Evolutionary conservation across 257 asterid species (phyloP), one percentile per base, ranked within the genome.

Genomic region (Lycium barbarum): DNA sequence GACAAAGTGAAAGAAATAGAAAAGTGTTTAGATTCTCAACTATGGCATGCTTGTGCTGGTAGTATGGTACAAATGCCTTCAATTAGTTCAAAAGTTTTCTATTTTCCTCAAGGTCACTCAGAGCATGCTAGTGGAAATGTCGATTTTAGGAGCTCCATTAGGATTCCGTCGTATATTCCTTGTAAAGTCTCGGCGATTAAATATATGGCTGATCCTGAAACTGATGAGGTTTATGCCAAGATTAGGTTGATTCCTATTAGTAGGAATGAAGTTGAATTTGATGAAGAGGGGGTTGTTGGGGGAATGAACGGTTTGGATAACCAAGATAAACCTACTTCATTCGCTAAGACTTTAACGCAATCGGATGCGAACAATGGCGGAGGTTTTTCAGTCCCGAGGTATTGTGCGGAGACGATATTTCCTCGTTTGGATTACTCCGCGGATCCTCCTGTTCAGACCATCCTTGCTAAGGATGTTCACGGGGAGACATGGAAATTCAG

Each of bases 31-130:
- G 99, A 93, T 89, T 91, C 98, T 84, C 99, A 92, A 86, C 66
- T 96, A n/a, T 96, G 99, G 98, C 98, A 95, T 86, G 99, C 98
- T 66, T 96, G 99, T 90, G 99, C 98, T 49, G 99, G 99, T 38
- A 91, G 94, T 87, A 93, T 95, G 98, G 97, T 93, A 82, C 98
- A 95, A 87, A 95, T 95, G 95, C 98, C 96, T 0, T 63, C 88
- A 4, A 80, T 89, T 20, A 91, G 93, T 86, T 90, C 99, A 1
- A 88, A 87, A 76, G 98, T 96, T 6, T 93, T 85, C 74, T 96
- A 96, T 90, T 96, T 96, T 86, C 98, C 99, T n/a, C 99, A 94
- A 73, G 99, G 99, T 3, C 99, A 93, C 63, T 89, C 94, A 0
- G 99, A 96, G 87, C 99, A 96, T 67, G 93, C 95, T 9, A 86